Evolutionary conservation across 139 green algal species (phyloP), one percentile per base, ranked within the genome.

Genomic region (Diplosphaera chodatii): DNA sequence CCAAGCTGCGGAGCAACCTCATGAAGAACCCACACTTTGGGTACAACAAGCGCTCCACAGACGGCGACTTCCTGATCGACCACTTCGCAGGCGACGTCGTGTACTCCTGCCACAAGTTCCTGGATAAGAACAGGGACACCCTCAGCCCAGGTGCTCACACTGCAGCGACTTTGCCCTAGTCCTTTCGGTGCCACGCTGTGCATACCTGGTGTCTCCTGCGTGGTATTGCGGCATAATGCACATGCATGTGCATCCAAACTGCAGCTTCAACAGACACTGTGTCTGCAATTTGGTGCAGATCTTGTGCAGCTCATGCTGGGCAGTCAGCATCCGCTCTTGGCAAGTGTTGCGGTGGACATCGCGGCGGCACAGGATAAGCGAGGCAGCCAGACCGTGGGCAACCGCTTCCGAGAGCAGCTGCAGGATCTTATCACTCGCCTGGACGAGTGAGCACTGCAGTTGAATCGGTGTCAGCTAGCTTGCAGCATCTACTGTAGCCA

Each of bases 101-200:
- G n/a, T 94, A 95, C 80, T 74, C 70, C 48, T 79, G 71, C 22
- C 37, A 55, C 0, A 79, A 79, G 22, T 91, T 95, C 73, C 75
- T 95, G 71, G 90, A 93, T 66, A 93, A 93, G 76, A 98, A 98
- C 78, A 82, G 83, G 72, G 88, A 92, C 80, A 87, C 82, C 29
- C 76, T 93, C 13, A 87, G 77, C 37, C 48, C 80, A 72, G 83
- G 83, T 83, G 71, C 55, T 13, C 2, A 4, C 22, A 6, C 37
- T 48, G 37, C n/a, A n/a, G n/a, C n/a, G n/a, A n/a, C n/a, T n/a
- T n/a, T n/a, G n/a, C n/a, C n/a, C n/a, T n/a, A n/a, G n/a, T n/a
- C n/a, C n/a, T n/a, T n/a, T n/a, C n/a, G n/a, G n/a, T n/a, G n/a
- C n/a, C n/a, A n/a, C n/a, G n/a, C n/a, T n/a, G n/a, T n/a, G n/a